phyloP scores from a whole-genome alignment of 352 stramenopile species.

The Globisporangium alternatum region DNA sequence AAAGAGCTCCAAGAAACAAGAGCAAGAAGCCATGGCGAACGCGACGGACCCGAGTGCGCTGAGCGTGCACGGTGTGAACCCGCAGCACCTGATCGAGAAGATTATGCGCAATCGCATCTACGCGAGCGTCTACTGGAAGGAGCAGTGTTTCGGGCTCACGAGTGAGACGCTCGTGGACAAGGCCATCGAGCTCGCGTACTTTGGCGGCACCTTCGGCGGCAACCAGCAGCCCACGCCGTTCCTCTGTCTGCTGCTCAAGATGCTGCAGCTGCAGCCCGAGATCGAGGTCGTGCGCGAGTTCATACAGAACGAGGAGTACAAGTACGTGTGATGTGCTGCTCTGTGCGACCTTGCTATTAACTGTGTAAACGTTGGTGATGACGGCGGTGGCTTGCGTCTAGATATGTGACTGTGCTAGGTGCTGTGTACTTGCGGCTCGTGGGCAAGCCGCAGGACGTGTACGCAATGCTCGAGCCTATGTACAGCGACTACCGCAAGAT shows the following conservation, averaged over 20 bases:
- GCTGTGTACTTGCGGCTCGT: slow-evolving; percentile 97
- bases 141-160: slow-evolving; percentile 97
- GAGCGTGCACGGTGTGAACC: slow-evolving; percentile 95
- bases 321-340: slow-evolving; percentile 36
- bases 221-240: slow-evolving; percentile 96
- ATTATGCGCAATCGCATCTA: slow-evolving; percentile 98
- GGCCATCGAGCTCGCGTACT: slow-evolving; percentile 90
- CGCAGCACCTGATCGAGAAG: slow-evolving; percentile 98
- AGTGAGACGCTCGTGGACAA: slow-evolving; percentile 96
- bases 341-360: not conserved
- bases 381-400: slow-evolving; percentile 8
- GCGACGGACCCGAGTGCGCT: slow-evolving; percentile 89
- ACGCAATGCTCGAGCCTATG: slow-evolving; percentile 93
- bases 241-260: slow-evolving; percentile 97
- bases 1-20: slow-evolving; percentile 3
- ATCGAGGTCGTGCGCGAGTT: slow-evolving; percentile 93
- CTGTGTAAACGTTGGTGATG: not conserved
- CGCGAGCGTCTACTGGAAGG: slow-evolving; percentile 96
- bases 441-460: slow-evolving; percentile 90
- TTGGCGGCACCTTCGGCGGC: slow-evolving; percentile 93
- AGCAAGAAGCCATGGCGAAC: slow-evolving; percentile 59
- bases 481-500: slow-evolving; percentile 97
- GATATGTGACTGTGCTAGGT: slow-evolving; percentile 94
- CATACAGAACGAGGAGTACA: slow-evolving; percentile 98
- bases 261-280: slow-evolving; percentile 97